phyloP scores from a whole-genome alignment of 176 grass and related monocot species.

The Triticum dicoccoides region DNA sequence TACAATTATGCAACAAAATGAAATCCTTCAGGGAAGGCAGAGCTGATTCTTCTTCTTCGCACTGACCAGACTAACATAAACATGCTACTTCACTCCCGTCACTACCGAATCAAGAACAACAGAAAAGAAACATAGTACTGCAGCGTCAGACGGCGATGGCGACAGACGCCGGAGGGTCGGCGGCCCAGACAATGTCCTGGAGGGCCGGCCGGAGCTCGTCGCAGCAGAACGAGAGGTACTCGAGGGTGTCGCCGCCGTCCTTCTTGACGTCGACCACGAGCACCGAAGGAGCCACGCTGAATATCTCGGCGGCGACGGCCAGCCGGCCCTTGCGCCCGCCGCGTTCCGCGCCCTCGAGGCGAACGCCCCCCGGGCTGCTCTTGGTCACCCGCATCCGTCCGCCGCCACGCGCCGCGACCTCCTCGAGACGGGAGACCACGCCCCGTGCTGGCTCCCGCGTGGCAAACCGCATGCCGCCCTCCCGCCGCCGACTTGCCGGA shows the following conservation, averaged over 20 bases:
- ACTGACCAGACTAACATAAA: too few species aligned
- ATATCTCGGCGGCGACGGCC: constrained; percentile 78
- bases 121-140: not conserved
- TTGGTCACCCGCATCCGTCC: constrained; percentile 67
- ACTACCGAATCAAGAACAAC: not conserved
- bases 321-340: constrained; percentile 76
- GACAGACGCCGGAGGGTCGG: constrained; percentile 15
- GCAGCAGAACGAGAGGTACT: constrained; percentile 86
- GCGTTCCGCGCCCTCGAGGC: constrained; percentile 72
- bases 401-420: constrained; percentile 59
- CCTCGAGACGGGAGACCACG: constrained; percentile 72
- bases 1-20: not conserved
- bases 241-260: constrained; percentile 68
- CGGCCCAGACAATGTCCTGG: constrained; percentile 59
- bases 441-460: constrained; percentile 61
- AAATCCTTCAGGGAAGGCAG: not conserved
- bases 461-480: constrained; percentile 63
- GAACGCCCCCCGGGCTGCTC: constrained; percentile 67
- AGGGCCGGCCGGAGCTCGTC: constrained; percentile 85
- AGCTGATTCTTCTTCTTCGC: too few species aligned
- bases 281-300: constrained; percentile 67
- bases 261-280: constrained; percentile 96
- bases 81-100: not conserved
- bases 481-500: constrained; percentile 8
- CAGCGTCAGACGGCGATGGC: constrained; percentile 18